phyloP scores from a whole-genome alignment of 805 yeast genomes.

The Zygoascus ofunaensis region DNA sequence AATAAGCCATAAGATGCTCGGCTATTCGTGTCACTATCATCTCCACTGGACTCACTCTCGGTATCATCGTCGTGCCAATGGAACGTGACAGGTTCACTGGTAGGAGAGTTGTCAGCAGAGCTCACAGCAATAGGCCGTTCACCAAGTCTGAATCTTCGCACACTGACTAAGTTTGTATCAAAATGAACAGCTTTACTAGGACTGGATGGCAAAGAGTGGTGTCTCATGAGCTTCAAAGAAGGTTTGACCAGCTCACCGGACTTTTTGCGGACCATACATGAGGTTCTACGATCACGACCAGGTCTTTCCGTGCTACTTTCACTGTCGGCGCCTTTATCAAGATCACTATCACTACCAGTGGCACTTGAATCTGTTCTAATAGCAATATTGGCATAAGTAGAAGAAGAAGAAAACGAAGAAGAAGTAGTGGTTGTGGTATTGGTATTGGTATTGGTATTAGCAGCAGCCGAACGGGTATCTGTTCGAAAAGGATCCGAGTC shows the following conservation, averaged over 20 bases:
- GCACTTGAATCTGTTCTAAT: background rate
- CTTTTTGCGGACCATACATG: constrained; percentile 60
- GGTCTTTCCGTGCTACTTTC: background rate
- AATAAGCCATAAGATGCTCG: background rate
- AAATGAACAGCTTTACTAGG: constrained; percentile 73
- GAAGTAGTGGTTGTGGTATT: too few relatives aligned
- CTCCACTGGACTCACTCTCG: constrained; percentile 21
- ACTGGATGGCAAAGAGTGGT: constrained; percentile 31
- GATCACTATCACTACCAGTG: background rate
- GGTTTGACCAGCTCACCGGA: constrained; percentile 82
- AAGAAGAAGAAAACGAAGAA: too few relatives aligned
- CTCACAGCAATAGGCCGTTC: constrained; percentile 69
- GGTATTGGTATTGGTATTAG: too few relatives aligned
- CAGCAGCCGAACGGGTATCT: too few relatives aligned
- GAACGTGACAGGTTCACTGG: constrained; percentile 27
- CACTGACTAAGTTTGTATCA: constrained; percentile 49
- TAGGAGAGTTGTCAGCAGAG: constrained; percentile 57
- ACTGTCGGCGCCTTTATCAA: background rate
- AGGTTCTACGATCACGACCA: background rate
- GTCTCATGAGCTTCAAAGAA: constrained; percentile 44
- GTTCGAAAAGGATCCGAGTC: too few relatives aligned
- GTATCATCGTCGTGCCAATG: constrained; percentile 24
- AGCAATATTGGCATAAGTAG: too few relatives aligned
- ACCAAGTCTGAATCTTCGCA: constrained; percentile 59
- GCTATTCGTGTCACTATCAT: constrained; percentile 9